A percentile compares a stretch with the other conserved stretches of the same genome.
Evolutionary conservation across 768 basidiomycete species (phyloP).

Genomic region (Hirschioporus abietinus): DNA sequence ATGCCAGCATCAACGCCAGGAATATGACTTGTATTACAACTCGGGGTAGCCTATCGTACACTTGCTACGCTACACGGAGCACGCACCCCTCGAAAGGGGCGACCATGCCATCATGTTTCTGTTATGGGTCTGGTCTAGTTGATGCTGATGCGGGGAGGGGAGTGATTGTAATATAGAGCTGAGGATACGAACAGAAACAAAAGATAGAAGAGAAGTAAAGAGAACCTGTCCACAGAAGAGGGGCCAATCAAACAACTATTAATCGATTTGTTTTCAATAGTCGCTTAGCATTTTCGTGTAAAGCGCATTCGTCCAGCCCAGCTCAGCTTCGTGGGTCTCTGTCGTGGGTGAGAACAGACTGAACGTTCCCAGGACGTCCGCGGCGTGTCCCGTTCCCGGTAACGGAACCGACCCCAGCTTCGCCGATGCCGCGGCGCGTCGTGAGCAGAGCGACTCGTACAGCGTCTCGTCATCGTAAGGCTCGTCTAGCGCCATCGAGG

Average conservation of each 20-base stretch:
- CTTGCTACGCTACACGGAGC: neutral
- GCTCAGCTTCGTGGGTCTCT: neutral
- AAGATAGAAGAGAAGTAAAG: neutral
- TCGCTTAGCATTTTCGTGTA: neutral
- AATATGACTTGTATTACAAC: neutral
- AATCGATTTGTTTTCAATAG: neutral
- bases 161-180: too few species aligned
- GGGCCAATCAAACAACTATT: too few species aligned
- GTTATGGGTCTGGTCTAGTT: too few species aligned
- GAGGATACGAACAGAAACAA: neutral
- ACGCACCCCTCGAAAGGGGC: neutral
- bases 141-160: too few species aligned
- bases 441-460: constrained; percentile 27
- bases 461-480: constrained; percentile 33
- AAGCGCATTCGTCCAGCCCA: neutral
- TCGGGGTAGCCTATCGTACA: neutral
- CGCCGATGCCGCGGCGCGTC: constrained; percentile 21
- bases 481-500: constrained; percentile 30
- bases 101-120: too few species aligned
- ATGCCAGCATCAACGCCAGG: neutral
- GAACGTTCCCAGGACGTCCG: constrained; percentile 3
- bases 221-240: neutral
- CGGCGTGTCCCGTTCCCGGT: constrained; percentile 14
- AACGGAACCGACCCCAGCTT: constrained; percentile 18
- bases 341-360: constrained; percentile 4